phyloP scores from a whole-genome alignment of 192 early-diverging fungal species.

The Backusella luteola region DNA sequence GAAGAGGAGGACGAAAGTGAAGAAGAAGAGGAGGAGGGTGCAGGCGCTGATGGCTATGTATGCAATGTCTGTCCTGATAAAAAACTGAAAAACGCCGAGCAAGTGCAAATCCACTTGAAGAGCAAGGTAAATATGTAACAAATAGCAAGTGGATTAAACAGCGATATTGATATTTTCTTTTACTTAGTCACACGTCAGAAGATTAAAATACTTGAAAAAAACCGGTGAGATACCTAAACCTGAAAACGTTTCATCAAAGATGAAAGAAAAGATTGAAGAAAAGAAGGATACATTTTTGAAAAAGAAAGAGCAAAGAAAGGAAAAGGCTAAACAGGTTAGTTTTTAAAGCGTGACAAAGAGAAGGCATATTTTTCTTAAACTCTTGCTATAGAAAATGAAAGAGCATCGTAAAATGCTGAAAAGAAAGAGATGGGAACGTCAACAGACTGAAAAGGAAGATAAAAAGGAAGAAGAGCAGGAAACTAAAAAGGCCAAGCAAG shows the following conservation, averaged over 20 bases:
- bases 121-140: constrained; percentile 12
- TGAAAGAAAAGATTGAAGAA: background rate
- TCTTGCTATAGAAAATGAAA: constrained; percentile 20
- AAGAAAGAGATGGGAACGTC: constrained; percentile 26
- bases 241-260: background rate
- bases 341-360: background rate
- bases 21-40: constrained; percentile 11
- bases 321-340: constrained; percentile 17
- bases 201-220: constrained; percentile 18
- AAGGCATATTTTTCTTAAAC: background rate
- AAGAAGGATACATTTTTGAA: constrained; percentile 10
- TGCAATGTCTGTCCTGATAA: constrained; percentile 31
- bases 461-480: background rate
- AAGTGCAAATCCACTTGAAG: constrained; percentile 31
- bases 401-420: constrained; percentile 24
- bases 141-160: background rate
- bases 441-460: constrained; percentile 16
- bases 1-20: constrained; percentile 1
- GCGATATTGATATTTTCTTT: background rate
- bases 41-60: constrained; percentile 14
- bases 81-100: constrained; percentile 16
- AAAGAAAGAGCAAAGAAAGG: constrained; percentile 16
- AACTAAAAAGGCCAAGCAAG: background rate
- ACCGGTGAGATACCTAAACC: constrained; percentile 9
- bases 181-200: constrained; percentile 14